A percentile compares a stretch with the other conserved stretches of the same genome.
These are phyloP conservation scores for Apiotrichum sp. DNA, from an alignment of 1,284 basidiomycete genomes.

Conservation along the genomic window DNA sequence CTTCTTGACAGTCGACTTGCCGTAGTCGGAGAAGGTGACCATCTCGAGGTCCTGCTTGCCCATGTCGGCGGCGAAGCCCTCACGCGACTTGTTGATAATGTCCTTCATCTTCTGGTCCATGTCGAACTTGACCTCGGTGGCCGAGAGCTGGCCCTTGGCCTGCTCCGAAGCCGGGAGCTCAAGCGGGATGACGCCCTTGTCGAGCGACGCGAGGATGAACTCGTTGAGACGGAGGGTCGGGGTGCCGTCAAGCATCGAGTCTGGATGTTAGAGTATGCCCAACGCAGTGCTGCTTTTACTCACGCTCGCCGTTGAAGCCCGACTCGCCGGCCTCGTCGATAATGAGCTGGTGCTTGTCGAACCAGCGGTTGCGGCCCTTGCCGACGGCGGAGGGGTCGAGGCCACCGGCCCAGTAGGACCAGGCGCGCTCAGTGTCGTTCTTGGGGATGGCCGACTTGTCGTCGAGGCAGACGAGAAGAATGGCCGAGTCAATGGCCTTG, in stretches of 20 bases:
- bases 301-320: conserved; percentile 64
- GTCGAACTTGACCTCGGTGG: conserved; percentile 66
- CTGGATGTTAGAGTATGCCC: conserved; percentile 12
- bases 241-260: conserved; percentile 68
- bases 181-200: conserved; percentile 68
- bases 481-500: conserved; percentile 80
- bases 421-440: conserved; percentile 64
- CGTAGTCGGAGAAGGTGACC: conserved; percentile 85
- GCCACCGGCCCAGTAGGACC: conserved; percentile 85
- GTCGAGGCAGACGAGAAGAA: conserved; percentile 82
- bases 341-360: conserved; percentile 94
- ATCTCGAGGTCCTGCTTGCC: conserved; percentile 75
- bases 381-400: conserved; percentile 25
- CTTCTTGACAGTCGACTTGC: conserved; percentile 81
- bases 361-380: conserved; percentile 81
- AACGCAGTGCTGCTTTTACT: conserved; percentile 15
- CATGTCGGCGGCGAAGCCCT: conserved; percentile 71
- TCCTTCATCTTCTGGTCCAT: conserved; percentile 54
- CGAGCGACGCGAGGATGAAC: conserved; percentile 75
- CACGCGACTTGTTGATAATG: conserved; percentile 53
- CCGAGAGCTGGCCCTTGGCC: conserved; percentile 50
- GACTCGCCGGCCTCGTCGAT: conserved; percentile 90
- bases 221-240: conserved; percentile 94
- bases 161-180: conserved; percentile 47
- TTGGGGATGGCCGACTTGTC: conserved; percentile 39